A percentile compares a stretch with the other conserved stretches of the same genome.
Conservation (phyloP, 2,329 filamentous ascomycete genomes). For the Ascochyta viciae-villosae region DNA sequence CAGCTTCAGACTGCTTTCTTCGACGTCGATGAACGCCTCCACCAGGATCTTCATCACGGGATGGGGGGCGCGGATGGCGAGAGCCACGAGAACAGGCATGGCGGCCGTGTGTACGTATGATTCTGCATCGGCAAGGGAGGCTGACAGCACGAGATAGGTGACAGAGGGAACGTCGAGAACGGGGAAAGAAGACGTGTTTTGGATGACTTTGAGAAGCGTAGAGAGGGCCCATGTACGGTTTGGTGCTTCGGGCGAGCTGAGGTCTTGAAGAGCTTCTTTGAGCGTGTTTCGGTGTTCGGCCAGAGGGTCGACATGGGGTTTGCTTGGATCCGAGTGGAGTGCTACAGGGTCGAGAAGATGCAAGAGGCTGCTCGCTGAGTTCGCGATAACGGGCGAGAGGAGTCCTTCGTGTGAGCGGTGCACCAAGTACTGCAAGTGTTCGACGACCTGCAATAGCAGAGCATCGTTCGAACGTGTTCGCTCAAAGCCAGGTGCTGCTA, state of each 20-base stretch:
- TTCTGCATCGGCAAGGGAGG: slow-evolving; percentile 69
- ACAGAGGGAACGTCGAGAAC: slow-evolving; percentile 72
- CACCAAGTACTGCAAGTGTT: slow-evolving; percentile 34
- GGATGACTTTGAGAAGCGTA: slow-evolving; percentile 56
- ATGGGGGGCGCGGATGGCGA: slow-evolving; percentile 68
- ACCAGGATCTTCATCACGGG: slow-evolving; percentile 68
- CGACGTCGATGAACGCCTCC: slow-evolving; percentile 72
- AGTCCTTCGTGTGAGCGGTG: slow-evolving; percentile 14
- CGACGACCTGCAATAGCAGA: slow-evolving; percentile 17
- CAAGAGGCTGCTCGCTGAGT: slow-evolving; percentile 49
- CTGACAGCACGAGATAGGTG: slow-evolving; percentile 69
- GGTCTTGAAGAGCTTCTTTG: slow-evolving; percentile 31
- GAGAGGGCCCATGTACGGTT: slow-evolving; percentile 48
- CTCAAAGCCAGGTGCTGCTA: slow-evolving; percentile 45
- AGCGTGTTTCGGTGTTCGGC: slow-evolving; percentile 50
- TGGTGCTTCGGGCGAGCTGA: slow-evolving; percentile 46
- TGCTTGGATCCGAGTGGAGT: slow-evolving; percentile 43
- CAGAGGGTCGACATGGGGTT: slow-evolving; percentile 52
- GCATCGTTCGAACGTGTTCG: slow-evolving; percentile 32
- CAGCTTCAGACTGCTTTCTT: slow-evolving; percentile 49
- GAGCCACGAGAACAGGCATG: slow-evolving; percentile 68
- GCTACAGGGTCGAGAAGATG: slow-evolving; percentile 62
- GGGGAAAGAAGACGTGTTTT: slow-evolving; percentile 56
- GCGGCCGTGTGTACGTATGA: slow-evolving; percentile 76
- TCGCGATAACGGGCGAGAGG: slow-evolving; percentile 28